Evolutionary conservation across 2,329 filamentous ascomycete species (phyloP).

Genomic region (Venturia effusa): DNA sequence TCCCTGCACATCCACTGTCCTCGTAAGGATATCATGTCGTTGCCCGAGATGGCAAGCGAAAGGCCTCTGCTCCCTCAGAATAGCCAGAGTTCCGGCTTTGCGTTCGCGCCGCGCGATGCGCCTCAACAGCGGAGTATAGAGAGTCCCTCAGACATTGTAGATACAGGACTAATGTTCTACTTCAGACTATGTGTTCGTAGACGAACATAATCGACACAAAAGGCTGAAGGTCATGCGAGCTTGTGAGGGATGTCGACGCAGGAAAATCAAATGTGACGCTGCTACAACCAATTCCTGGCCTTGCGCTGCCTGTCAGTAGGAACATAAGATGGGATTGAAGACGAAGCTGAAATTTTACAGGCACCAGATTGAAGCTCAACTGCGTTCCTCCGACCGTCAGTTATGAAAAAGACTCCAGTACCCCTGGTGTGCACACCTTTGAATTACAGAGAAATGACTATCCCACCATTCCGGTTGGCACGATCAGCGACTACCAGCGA

Average conservation of each 20-base stretch:
- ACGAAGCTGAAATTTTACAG: neutral
- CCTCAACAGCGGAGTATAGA: constrained; percentile 9
- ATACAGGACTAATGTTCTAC: constrained; percentile 16
- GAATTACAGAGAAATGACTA: constrained; percentile 30
- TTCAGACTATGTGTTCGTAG: constrained; percentile 94
- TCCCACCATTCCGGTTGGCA: constrained; percentile 10
- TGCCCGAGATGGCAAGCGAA: constrained; percentile 49
- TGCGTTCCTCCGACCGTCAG: constrained; percentile 81
- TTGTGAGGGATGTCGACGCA: constrained; percentile 84
- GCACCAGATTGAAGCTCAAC: constrained; percentile 75
- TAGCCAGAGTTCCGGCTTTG: neutral
- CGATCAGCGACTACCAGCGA: constrained; percentile 10
- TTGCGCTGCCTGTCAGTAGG: constrained; percentile 63
- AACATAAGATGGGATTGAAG: neutral
- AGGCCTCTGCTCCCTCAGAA: constrained; percentile 3
- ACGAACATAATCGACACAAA: constrained; percentile 97
- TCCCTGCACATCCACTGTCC: neutral
- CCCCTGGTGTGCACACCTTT: constrained; percentile 27
- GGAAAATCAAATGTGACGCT: constrained; percentile 97
- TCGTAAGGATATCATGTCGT: neutral
- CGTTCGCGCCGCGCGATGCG: constrained; percentile 6
- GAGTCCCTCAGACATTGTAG: neutral
- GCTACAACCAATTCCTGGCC: constrained; percentile 97
- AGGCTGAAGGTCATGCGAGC: constrained; percentile 84
- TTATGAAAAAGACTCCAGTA: constrained; percentile 50